Evolutionary conservation across 768 basidiomycete species (phyloP), one percentile per base, ranked within the genome.

Genomic region (Mycena galericulata): DNA sequence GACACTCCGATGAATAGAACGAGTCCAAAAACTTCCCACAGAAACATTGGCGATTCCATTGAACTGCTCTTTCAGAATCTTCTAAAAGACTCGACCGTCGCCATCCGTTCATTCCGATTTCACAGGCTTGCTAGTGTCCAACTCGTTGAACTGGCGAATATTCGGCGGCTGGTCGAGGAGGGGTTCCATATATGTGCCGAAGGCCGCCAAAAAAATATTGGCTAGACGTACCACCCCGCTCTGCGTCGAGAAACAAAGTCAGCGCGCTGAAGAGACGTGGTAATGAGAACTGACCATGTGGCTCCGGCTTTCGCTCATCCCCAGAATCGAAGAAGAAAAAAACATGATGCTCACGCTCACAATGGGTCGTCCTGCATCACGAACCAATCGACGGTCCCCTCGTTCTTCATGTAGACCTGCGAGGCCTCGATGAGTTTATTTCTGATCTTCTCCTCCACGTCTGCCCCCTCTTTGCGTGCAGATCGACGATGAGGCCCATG

Each of bases 311-410:
- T n/a, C n/a, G n/a, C n/a, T n/a, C n/a, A n/a, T n/a, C n/a, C n/a
- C n/a, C n/a, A n/a, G n/a, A n/a, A n/a, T n/a, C n/a, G n/a, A n/a
- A 36, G 34, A 14, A 14, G 34, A 57, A 18, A 2, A 17, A 10
- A 5, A 45, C 2, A 32, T 7, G 14, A 27, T 18, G 18, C 58
- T 60, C 58, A 60, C 58, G 8, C 29, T 29, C 46, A n/a, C n/a
- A n/a, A n/a, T 60, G 29, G n/a, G 18, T 7, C 5, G 32, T 60
- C 22, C 58, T 60, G 58, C 45, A 46, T 32, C n/a, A 60, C 46
- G 45, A 60, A 32, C 58, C 58, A 59, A 11, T 14, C 4, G 26
- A 58, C 27, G 22, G 64, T 50, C 9, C 29, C 57, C 65, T 51
- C 29, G 56, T 66, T 40, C 10, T 41, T 53, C 47, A 41, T 11